These are phyloP conservation scores for Fusarium keratoplasticum DNA, from an alignment of 2,329 filamentous ascomycete species.

Conservation along the genomic window DNA sequence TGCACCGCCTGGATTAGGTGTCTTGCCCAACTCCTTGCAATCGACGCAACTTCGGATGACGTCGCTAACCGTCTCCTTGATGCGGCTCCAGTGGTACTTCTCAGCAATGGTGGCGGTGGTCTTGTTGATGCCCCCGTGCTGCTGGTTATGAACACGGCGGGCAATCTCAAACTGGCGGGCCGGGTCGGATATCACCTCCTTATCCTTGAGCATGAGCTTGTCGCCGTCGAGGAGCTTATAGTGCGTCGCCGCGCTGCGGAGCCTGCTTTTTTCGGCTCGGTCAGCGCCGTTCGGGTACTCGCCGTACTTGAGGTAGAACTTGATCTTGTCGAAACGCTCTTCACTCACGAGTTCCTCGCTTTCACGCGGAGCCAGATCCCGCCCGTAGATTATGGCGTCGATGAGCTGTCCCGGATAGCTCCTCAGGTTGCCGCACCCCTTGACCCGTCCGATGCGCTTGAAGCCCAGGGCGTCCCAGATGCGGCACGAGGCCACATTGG, in stretches of 20 bases:
- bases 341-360: slow-evolving; percentile 89
- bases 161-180: slow-evolving; percentile 92
- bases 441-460: slow-evolving; percentile 89
- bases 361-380: slow-evolving; percentile 68
- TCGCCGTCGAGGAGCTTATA: slow-evolving; percentile 86
- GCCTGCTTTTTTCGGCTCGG: slow-evolving; percentile 92
- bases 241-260: slow-evolving; percentile 93
- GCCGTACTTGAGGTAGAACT: slow-evolving; percentile 94
- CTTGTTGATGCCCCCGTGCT: slow-evolving; percentile 97
- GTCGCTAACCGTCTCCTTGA: slow-evolving; percentile 96
- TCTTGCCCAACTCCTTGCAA: slow-evolving; percentile 84
- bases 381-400: slow-evolving; percentile 83
- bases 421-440: slow-evolving; percentile 75
- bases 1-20: slow-evolving; percentile 49
- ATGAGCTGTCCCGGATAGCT: slow-evolving; percentile 76
- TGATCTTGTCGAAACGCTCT: slow-evolving; percentile 98
- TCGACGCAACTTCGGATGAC: slow-evolving; percentile 92
- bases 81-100: slow-evolving; percentile 96
- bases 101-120: slow-evolving; percentile 95
- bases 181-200: slow-evolving; percentile 94
- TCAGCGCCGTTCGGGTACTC: slow-evolving; percentile 95
- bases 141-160: slow-evolving; percentile 75
- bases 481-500: slow-evolving; percentile 87
- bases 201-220: slow-evolving; percentile 95
- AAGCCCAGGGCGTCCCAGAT: slow-evolving; percentile 95